Conservation (phyloP, 768 basidiomycete genomes). For the Tulasnella sp. region DNA sequence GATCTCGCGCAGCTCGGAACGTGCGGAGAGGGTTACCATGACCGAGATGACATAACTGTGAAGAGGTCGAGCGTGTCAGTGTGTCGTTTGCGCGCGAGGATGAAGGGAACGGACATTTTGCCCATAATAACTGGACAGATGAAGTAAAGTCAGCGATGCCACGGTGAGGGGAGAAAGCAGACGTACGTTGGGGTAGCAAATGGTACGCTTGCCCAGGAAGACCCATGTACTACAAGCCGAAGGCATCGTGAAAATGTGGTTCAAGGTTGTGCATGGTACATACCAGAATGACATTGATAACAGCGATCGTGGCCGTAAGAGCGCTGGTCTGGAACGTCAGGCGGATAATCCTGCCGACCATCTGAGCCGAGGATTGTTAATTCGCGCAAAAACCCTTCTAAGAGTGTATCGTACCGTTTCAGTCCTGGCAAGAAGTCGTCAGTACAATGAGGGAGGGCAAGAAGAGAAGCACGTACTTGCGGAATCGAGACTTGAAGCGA, state of each 20-base stretch:
- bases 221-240: not conserved
- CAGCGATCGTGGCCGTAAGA: constrained; percentile 9
- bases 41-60: constrained; percentile 10
- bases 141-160: not conserved
- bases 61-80: not conserved
- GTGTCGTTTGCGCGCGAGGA: not conserved
- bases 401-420: constrained; percentile 5
- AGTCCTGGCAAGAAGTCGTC: not conserved
- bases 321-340: constrained; percentile 11
- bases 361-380: not conserved
- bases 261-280: not conserved
- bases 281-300: constrained; percentile 10
- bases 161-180: not conserved
- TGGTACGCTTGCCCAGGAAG: constrained; percentile 10
- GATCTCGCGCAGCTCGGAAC: constrained; percentile 6
- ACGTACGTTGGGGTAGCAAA: constrained; percentile 3
- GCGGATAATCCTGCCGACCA: constrained; percentile 5
- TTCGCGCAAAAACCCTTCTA: no score
- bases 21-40: constrained; percentile 4
- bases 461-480: not conserved
- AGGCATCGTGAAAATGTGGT: not conserved
- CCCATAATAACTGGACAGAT: not conserved
- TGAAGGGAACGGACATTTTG: not conserved
- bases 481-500: not conserved
- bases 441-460: not conserved